phyloP scores from a whole-genome alignment of 2,329 filamentous ascomycete genomes.

The Aspergillus sp. region DNA sequence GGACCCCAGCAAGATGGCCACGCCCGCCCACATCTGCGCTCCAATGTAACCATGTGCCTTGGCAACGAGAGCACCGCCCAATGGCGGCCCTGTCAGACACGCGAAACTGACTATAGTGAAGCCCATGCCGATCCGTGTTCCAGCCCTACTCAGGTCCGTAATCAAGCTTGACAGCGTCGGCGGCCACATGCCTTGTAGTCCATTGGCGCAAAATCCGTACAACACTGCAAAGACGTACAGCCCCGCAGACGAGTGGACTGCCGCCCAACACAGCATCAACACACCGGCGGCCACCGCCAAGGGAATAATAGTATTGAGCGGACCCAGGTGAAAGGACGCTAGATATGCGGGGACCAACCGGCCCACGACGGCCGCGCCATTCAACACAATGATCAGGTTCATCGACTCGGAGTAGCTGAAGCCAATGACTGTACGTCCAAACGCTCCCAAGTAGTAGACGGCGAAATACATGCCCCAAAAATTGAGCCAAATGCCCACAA shows the following conservation, averaged over 20 bases:
- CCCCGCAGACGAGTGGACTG: neutral
- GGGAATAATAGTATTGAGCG: slow-evolving; percentile 1
- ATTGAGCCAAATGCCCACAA: slow-evolving; percentile 20
- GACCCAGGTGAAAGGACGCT: neutral
- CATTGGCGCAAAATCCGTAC: slow-evolving; percentile 5
- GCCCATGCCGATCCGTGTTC: slow-evolving; percentile 35
- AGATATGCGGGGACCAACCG: slow-evolving; percentile 3
- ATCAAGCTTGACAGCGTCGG: slow-evolving; percentile 18
- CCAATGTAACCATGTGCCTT: slow-evolving; percentile 45
- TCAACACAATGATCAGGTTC: slow-evolving; percentile 3
- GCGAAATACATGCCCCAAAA: slow-evolving; percentile 21
- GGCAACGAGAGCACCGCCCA: slow-evolving; percentile 52
- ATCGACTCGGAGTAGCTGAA: slow-evolving; percentile 3
- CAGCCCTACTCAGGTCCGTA: slow-evolving; percentile 16
- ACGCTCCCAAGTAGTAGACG: neutral
- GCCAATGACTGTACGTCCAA: neutral
- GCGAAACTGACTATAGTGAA: slow-evolving; percentile 50
- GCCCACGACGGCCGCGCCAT: neutral
- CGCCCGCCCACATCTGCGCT: slow-evolving; percentile 49
- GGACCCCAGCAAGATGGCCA: slow-evolving; percentile 16
- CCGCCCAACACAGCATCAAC: slow-evolving; percentile 5
- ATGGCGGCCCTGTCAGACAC: slow-evolving; percentile 49
- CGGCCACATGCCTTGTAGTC: slow-evolving; percentile 12
- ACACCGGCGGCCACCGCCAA: neutral
- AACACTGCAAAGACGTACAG: neutral